Evolutionary conservation across 1,284 basidiomycete genomes (phyloP), one percentile per base, ranked within the genome.

Genomic region (Heterobasidion parviporum): DNA sequence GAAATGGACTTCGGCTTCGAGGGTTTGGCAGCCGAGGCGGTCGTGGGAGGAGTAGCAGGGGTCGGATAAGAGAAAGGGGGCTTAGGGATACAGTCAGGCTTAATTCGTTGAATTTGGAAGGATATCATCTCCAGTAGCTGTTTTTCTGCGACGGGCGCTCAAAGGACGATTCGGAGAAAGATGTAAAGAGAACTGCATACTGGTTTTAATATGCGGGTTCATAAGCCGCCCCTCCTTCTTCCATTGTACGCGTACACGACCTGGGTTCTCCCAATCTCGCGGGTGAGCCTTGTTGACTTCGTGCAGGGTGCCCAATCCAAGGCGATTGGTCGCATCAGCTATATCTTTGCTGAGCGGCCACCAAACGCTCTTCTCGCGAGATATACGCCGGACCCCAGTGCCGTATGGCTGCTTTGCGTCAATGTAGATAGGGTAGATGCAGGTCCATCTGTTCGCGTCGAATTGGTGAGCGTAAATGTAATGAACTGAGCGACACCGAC

Each of bases 261-360:
- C 93, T 0, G 93, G 93, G 67, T 98, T 98, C 67, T 92, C 94
- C 94, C 95, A 98, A 68, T 98, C 95, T 57, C 92, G 81, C 6
- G 95, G 95, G 67, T 98, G 95, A 34, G 82, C 79, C 71, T 94
- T 96, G 67, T 83, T 80, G 49, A 91, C 89, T 71, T 98, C 94
- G 63, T 96, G 90, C 2, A 94, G 78, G 6, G 87, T 85, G 10
- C 85, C 82, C 2, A 98, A 75, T 2, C 92, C 87, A 8, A 98
- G 73, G 12, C 83, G 73, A 61, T 77, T 80, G 34, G 88, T 87
- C 1, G 92, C 94, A 59, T 93, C 87, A 6, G 92, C 89, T 56
- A 98, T 94, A 67, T 94, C 89, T 61, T 91, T 87, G 70, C 91
- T 93, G 56, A 94, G 80, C 5, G 96, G 95, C 89, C 91, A 98